Evolutionary conservation across 2,329 filamentous ascomycete species (phyloP).

Genomic region (Claviceps sorghi): DNA sequence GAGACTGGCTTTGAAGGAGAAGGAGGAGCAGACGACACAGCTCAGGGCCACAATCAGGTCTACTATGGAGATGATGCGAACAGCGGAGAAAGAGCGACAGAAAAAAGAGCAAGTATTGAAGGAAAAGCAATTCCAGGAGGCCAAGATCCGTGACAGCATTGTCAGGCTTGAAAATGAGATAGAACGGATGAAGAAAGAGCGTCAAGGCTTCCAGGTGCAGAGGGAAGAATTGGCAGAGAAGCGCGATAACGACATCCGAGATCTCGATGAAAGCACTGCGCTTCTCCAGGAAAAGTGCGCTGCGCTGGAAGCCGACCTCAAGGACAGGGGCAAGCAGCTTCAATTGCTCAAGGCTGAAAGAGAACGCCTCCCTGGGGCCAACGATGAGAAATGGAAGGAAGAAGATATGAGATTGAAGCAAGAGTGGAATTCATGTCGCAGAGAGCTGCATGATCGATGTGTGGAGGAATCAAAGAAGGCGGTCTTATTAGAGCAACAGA

Average conservation of each 20-base stretch:
- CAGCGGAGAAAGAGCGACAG: constrained; percentile 61
- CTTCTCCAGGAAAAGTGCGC: constrained; percentile 50
- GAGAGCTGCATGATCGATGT: constrained; percentile 36
- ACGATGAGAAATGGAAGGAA: constrained; percentile 42
- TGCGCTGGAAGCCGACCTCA: constrained; percentile 57
- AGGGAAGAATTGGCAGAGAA: constrained; percentile 35
- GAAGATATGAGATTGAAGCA: constrained; percentile 36
- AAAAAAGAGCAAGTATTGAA: constrained; percentile 61
- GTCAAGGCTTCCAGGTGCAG: constrained; percentile 38
- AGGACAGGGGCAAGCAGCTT: constrained; percentile 50
- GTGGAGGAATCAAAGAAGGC: constrained; percentile 32
- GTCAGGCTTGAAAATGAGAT: constrained; percentile 52
- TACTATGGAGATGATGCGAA: constrained; percentile 68
- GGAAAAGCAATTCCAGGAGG: constrained; percentile 53
- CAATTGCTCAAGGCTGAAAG: constrained; percentile 59
- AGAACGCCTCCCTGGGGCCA: constrained; percentile 47
- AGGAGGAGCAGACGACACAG: constrained; percentile 78
- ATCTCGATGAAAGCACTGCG: constrained; percentile 39
- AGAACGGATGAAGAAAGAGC: constrained; percentile 42
- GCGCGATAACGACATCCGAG: constrained; percentile 35
- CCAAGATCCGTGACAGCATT: constrained; percentile 56
- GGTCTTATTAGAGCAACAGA: constrained; percentile 31
- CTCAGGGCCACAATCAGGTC: constrained; percentile 67
- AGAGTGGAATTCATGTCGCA: constrained; percentile 40
- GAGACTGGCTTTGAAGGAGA: constrained; percentile 65